phyloP scores from a whole-genome alignment of 2,329 filamentous ascomycete species.

The Apiospora malaysiana region DNA sequence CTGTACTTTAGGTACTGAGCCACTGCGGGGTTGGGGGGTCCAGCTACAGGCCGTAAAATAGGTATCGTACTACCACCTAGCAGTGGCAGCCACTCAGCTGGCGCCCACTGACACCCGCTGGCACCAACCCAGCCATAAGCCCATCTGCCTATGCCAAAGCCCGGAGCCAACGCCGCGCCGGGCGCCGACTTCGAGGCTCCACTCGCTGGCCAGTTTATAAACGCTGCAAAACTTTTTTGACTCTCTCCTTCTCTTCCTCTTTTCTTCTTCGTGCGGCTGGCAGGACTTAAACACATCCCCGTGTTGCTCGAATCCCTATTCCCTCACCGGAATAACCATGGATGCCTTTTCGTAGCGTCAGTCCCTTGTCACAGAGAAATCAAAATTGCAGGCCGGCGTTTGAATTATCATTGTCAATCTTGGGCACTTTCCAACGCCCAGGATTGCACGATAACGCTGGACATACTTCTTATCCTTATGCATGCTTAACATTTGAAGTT shows the following conservation, averaged over 20 bases:
- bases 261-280: slow-evolving; percentile 79
- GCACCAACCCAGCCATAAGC: neutral
- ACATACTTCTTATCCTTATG: slow-evolving; percentile 47
- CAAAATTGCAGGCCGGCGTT: slow-evolving; percentile 61
- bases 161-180: neutral
- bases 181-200: neutral
- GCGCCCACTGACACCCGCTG: no score
- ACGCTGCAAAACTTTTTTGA: slow-evolving; percentile 8
- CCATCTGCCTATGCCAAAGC: neutral
- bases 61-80: no score
- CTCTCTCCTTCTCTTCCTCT: slow-evolving; percentile 50
- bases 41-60: no score
- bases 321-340: slow-evolving; percentile 58
- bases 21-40: no score
- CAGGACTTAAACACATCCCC: slow-evolving; percentile 73
- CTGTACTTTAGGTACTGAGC: no score
- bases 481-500: neutral
- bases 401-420: slow-evolving; percentile 34
- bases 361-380: slow-evolving; percentile 75
- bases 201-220: neutral
- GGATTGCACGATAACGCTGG: slow-evolving; percentile 55
- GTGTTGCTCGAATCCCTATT: slow-evolving; percentile 76
- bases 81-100: neutral
- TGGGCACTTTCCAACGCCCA: slow-evolving; percentile 34
- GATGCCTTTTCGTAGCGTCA: slow-evolving; percentile 68